Evolutionary conservation across 306 rosid species (phyloP), one percentile per base, ranked within the genome.

Genomic region (Sesbania bispinosa): DNA sequence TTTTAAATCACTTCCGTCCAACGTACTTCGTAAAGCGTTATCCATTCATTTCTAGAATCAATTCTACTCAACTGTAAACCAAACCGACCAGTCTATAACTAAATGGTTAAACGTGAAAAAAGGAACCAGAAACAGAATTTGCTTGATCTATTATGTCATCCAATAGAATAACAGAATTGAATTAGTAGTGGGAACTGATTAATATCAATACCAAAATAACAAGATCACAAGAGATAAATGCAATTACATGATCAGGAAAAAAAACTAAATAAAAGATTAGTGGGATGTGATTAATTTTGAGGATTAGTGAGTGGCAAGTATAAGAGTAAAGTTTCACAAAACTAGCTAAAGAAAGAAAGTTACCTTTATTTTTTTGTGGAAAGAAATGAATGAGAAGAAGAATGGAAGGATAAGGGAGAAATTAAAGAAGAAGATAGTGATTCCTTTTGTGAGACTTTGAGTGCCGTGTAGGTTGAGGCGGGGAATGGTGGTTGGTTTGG

Each of bases 381-480:
- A 30, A 5, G 41, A 43, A 33, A 33, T 1, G 48, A 35, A 35
- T 18, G 68, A 47, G 30, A 10, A 42, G 60, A 71, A 39, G 65
- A 71, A 50, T 8, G 42, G 62, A 72, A 71, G 32, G 18, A n/a
- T n/a, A n/a, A n/a, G 19, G 53, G 39, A 58, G 53, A 33, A 36
- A n/a, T n/a, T n/a, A 24, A 10, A 14, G 5, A 70, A 24, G 10
- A 19, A 3, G 76, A 4, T 41, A n/a, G 54, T 45, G 65, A 42
- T 69, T 54, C 46, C 46, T n/a, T 38, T 64, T 14, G 38, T 79
- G 10, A 16, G 14, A 77, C 39, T 55, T 67, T 2, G 50, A 73
- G 71, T 73, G 65, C 15, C 83, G 76, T 73, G 79, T 58, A 29
- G 23, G 70, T 19, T 69, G 50, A n/a, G n/a, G n/a, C 20, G 3